A percentile compares a stretch with the other conserved stretches of the same genome.
phyloP scores from a whole-genome alignment of 257 asterid species.

The Scutellaria baicalensis region DNA sequence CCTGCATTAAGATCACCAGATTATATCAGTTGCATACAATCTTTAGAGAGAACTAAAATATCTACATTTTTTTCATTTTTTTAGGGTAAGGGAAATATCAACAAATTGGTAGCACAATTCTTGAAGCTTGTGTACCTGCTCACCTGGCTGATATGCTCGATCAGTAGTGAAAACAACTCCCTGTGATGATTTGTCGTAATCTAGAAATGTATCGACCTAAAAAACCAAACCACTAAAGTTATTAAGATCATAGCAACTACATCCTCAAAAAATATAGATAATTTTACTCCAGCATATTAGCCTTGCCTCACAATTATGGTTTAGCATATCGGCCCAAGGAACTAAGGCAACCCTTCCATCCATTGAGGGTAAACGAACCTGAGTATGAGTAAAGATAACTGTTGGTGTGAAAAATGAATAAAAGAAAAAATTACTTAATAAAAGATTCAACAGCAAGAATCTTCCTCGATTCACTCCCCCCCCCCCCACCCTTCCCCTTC shows the following conservation, averaged over 20 bases:
- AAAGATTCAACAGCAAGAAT: background rate
- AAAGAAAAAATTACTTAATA: background rate
- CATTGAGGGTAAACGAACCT: constrained; percentile 92
- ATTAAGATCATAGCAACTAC: background rate
- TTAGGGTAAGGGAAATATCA: background rate
- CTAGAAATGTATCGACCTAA: constrained; percentile 85
- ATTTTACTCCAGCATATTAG: background rate
- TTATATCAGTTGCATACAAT: background rate
- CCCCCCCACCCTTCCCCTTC: background rate
- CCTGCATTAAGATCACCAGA: constrained; percentile 38
- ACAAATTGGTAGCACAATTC: background rate
- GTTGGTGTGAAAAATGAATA: background rate
- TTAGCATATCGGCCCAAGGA: constrained; percentile 99
- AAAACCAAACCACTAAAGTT: constrained; percentile 16
- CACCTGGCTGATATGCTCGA: constrained; percentile 95
- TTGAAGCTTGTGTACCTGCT: constrained; percentile 73
- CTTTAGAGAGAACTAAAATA: too few relatives aligned
- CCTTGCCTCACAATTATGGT: constrained; percentile 80
- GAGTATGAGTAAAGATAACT: constrained; percentile 7
- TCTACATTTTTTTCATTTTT: background rate
- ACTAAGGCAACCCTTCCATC: constrained; percentile 87
- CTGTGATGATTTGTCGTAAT: constrained; percentile 76
- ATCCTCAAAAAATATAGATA: constrained; percentile 1
- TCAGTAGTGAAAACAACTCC: constrained; percentile 91
- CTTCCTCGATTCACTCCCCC: background rate